Percentiles rank a stretch among this genome's conserved stretches.
phyloP scores from a whole-genome alignment of 805 yeast genomes.

The Myxozyma monticola region DNA sequence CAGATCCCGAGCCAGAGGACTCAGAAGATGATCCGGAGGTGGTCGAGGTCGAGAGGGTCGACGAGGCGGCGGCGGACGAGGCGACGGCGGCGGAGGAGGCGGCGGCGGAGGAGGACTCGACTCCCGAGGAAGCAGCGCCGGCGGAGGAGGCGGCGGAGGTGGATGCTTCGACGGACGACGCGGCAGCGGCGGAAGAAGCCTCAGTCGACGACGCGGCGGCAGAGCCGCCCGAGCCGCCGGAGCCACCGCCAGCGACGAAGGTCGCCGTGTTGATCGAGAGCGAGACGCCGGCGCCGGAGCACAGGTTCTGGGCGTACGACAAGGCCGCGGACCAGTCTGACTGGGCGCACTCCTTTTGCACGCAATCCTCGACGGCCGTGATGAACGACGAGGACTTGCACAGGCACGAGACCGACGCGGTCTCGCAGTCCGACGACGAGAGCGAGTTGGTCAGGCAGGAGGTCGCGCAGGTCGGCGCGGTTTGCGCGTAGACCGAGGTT shows the following conservation, averaged over 20 bases:
- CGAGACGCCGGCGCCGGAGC: conserved; percentile 27
- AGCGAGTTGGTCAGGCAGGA: conserved; percentile 20
- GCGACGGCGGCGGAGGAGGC: conserved; percentile 1
- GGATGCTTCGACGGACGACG: conserved; percentile 7
- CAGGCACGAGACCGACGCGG: conserved; percentile 22
- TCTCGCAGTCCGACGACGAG: conserved; percentile 22
- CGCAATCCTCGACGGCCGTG: conserved; percentile 26
- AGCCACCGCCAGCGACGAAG: conserved; percentile 11
- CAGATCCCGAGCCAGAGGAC: conserved; percentile 2
- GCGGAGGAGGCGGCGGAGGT: conserved; percentile 12
- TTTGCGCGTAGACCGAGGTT: conserved; percentile 8
- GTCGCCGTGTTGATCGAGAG: conserved; percentile 24
- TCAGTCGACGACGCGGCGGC: conserved; percentile 8
- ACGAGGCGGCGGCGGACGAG: conserved; percentile 8
- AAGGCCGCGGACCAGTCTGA: conserved; percentile 25
- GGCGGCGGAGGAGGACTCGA: conserved; percentile 6
- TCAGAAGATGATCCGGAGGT: conserved; percentile 10
- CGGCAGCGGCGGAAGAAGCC: conserved; percentile 5
- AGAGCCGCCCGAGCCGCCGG: conserved; percentile 3
- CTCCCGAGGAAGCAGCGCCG: conserved; percentile 10
- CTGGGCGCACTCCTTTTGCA: conserved; percentile 15
- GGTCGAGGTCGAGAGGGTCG: background rate
- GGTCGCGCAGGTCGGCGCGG: conserved; percentile 26
- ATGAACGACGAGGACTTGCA: conserved; percentile 17
- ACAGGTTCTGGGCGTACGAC: conserved; percentile 23